A percentile compares a stretch with the other conserved stretches of the same genome.
Evolutionary conservation across 345 rosid genomes (phyloP).

Genomic region (Brassica juncea): DNA sequence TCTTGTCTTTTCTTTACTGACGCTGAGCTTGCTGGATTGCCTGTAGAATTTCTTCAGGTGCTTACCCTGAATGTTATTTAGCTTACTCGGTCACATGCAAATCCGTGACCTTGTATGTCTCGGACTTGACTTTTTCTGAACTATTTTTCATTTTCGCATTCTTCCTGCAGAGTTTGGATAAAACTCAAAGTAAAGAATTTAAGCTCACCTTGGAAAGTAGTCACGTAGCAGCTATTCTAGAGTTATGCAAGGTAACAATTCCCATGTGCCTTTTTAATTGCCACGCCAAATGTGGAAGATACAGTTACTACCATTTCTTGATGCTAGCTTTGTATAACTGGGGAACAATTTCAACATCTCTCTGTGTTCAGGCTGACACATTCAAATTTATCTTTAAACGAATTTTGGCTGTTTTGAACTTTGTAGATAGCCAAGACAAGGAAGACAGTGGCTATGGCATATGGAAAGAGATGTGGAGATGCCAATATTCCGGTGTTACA

Average conservation of each 20-base stretch:
- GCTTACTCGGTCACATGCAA: constrained; percentile 15
- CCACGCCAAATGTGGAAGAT: not conserved
- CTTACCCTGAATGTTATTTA: constrained; percentile 2
- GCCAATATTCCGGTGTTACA: constrained; percentile 73
- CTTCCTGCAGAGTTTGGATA: constrained; percentile 65
- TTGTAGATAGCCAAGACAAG: constrained; percentile 85
- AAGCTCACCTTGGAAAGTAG: constrained; percentile 66
- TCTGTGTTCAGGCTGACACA: not conserved
- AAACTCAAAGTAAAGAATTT: constrained; percentile 62
- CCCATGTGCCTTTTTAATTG: constrained; percentile 18
- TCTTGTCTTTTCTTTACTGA: constrained; percentile 64
- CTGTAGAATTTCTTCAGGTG: constrained; percentile 77
- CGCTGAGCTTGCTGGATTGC: constrained; percentile 76
- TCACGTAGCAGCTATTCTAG: constrained; percentile 72
- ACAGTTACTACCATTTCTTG: constrained; percentile 7
- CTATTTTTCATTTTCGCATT: constrained; percentile 9
- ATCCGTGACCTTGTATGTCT: not conserved
- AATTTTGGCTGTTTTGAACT: constrained; percentile 25
- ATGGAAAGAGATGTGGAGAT: constrained; percentile 83
- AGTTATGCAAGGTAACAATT: constrained; percentile 75
- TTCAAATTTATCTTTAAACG: constrained; percentile 21
- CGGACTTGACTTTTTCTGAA: not conserved
- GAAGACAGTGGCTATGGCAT: constrained; percentile 69
- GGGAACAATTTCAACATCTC: constrained; percentile 8
- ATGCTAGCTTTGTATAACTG: not conserved